Evolutionary conservation across 106 monocot species (phyloP).

Genomic region (Dioscorea dumetorum): DNA sequence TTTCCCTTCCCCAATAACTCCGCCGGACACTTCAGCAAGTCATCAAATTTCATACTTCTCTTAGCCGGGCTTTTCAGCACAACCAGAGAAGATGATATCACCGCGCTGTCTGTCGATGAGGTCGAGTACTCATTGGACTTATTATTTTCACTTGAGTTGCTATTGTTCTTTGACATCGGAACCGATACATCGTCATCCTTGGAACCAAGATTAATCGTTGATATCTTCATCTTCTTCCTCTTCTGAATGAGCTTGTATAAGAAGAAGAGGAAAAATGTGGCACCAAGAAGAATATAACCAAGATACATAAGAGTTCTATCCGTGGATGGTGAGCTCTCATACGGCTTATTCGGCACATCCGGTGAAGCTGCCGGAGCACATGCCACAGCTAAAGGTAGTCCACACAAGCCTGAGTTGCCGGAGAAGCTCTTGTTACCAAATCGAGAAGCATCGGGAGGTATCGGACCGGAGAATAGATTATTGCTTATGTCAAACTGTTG

Average conservation of each 20-base stretch:
- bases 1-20: slow-evolving; percentile 47
- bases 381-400: slow-evolving; percentile 1
- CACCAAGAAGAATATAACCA: slow-evolving; percentile 30
- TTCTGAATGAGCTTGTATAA: slow-evolving; percentile 5
- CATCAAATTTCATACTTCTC: slow-evolving; percentile 29
- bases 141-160: neutral
- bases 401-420: slow-evolving; percentile 34
- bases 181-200: neutral
- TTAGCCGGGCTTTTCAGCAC: slow-evolving; percentile 17
- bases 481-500: neutral
- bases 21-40: slow-evolving; percentile 42
- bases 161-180: neutral
- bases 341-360: neutral
- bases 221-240: slow-evolving; percentile 8
- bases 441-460: slow-evolving; percentile 11
- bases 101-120: slow-evolving; percentile 14
- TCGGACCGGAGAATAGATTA: neutral
- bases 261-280: slow-evolving; percentile 12
- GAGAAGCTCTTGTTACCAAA: slow-evolving; percentile 5
- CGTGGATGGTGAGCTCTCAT: neutral
- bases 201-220: neutral
- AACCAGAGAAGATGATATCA: slow-evolving; percentile 9
- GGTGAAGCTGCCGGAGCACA: slow-evolving; percentile 10
- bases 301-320: slow-evolving; percentile 10
- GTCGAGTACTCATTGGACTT: slow-evolving; percentile 23